A percentile compares a stretch with the other conserved stretches of the same genome.
These are phyloP conservation scores for Tetradesmus lagerheimii DNA, from an alignment of 139 green algal species.

Conservation along the genomic window DNA sequence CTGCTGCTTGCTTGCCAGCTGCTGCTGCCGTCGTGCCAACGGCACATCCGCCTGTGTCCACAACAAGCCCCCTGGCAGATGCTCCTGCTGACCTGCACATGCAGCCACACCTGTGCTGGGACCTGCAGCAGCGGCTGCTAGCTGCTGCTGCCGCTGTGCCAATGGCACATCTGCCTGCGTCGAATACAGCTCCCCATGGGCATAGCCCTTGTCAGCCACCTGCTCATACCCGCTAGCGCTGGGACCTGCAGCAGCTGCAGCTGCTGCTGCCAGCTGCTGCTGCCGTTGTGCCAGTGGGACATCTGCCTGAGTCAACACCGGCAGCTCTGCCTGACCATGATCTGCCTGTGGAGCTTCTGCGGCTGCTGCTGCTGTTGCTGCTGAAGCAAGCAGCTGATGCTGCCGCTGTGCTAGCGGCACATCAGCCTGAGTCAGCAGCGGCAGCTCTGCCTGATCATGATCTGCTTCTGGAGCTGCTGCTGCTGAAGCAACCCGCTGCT, in stretches of 20 bases:
- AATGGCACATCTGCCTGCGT: neutral
- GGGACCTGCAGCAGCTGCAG: neutral
- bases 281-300: neutral
- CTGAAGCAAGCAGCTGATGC: neutral
- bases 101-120: no score
- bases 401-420: neutral
- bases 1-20: neutral
- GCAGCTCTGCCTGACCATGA: neutral
- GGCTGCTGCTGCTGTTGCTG: no score
- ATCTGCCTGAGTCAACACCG: neutral
- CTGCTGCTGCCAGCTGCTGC: neutral
- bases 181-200: no score
- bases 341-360: neutral
- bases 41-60: neutral
- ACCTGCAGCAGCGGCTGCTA: neutral
- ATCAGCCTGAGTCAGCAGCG: neutral
- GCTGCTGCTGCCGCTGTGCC: neutral
- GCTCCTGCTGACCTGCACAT: neutral
- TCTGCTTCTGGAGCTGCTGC: neutral
- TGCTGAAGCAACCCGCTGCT: slow-evolving; percentile 3
- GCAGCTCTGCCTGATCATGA: neutral
- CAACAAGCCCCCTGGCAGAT: neutral
- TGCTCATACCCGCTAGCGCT: no score
- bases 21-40: neutral
- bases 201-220: no score